Evolutionary conservation across 106 monocot genomes (phyloP), one percentile per base, ranked within the genome.

Genomic region (Alisma plantagoaquatica): DNA sequence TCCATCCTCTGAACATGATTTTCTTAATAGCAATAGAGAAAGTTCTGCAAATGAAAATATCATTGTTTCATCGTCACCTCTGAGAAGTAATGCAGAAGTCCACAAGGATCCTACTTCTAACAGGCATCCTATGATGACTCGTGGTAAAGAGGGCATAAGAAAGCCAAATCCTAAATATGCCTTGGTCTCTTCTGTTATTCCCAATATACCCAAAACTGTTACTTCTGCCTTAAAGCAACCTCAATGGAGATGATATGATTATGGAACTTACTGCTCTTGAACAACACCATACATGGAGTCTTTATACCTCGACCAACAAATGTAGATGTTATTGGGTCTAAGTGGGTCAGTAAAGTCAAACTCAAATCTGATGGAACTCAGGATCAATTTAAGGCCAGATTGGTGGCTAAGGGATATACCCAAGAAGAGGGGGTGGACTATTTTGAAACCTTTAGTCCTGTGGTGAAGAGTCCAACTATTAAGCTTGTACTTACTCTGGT

Each of bases 41-140:
- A 7, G 9, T 14, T 38, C 35, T 7, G 14, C 35, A 7, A 7
- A 5, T 38, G n/a, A n/a, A n/a, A n/a, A n/a, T 14, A 38, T 7
- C 35, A 14, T 38, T 6, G 35, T 14, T 7, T 6, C 35, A 38
- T 7, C 14, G 5, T 38, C 35, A 38, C 5, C 35, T 14, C 35
- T 14, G 14, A 5, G 14, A 38, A 5, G 14, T 7, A 14, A 7
- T 6, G 35, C 35, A 12, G 11, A 10, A 21, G 10, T 27, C 4
- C 11, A 15, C 8, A 12, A 10, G 3, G 11, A 0, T 26, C 25
- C 52, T 12, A 26, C 25, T 27, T 21, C 52, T 23, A 6, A 12
- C 8, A 24, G 6, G 11, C 52, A 52, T 27, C 52, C 52, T 8
- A 52, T 52, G 52, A 52, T 52, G 11, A 52, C 52, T 22, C 19